These are phyloP conservation scores for Blastomyces emzantsi DNA, from an alignment of 2,329 filamentous ascomycete genomes.

Conservation along the genomic window DNA sequence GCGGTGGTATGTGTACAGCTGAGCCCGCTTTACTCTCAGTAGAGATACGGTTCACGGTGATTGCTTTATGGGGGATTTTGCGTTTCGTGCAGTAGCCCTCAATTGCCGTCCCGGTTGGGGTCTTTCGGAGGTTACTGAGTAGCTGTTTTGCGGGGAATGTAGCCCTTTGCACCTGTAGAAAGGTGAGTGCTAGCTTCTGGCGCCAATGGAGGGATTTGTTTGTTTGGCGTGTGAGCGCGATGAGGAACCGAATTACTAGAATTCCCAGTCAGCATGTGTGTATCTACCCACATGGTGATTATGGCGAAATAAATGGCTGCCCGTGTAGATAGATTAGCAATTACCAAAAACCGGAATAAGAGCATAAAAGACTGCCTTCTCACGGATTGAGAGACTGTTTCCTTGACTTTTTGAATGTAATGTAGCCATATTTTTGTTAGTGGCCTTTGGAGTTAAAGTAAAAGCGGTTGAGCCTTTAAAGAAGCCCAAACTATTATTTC, in stretches of 20 bases:
- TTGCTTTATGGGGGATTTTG: neutral
- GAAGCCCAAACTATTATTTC: neutral
- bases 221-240: neutral
- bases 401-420: neutral
- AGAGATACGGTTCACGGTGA: neutral
- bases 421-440: neutral
- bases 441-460: neutral
- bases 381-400: neutral
- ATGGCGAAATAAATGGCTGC: neutral
- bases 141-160: neutral
- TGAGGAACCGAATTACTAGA: neutral
- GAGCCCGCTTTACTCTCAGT: neutral
- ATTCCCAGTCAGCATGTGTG: neutral
- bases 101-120: neutral
- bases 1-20: neutral
- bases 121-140: neutral
- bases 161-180: neutral
- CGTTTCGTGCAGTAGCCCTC: neutral
- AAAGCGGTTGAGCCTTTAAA: neutral
- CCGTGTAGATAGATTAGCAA: neutral
- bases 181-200: neutral
- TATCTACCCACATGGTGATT: neutral
- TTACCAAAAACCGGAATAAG: slow-evolving; percentile 2
- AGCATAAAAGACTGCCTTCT: neutral
- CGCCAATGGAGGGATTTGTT: slow-evolving; percentile 4